A percentile compares a stretch with the other conserved stretches of the same genome.
Evolutionary conservation across 1,139 yeast species (phyloP).

Genomic region (Pichia sp.): DNA sequence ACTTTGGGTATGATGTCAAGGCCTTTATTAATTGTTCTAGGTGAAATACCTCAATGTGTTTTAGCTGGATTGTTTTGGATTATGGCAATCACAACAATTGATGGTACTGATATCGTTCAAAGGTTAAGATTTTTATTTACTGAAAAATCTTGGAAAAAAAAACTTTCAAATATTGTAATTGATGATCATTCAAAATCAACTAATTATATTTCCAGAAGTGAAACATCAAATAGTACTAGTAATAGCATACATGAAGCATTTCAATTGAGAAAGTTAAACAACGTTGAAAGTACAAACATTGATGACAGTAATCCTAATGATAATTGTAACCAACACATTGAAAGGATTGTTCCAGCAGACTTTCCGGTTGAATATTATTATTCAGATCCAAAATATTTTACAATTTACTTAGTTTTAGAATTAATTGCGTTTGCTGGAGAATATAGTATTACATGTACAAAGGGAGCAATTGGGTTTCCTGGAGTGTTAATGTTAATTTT

Average conservation of each 20-base stretch:
- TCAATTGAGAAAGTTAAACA: background rate
- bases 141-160: conserved; percentile 38
- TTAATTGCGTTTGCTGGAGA: conserved; percentile 70
- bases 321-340: background rate
- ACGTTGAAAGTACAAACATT: background rate
- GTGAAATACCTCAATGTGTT: conserved; percentile 90
- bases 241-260: background rate
- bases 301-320: background rate
- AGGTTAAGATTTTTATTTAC: conserved; percentile 58
- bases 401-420: conserved; percentile 51
- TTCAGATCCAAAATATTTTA: conserved; percentile 42
- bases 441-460: conserved; percentile 77
- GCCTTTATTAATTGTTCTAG: conserved; percentile 74
- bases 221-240: background rate
- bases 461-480: conserved; percentile 94
- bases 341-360: conserved; percentile 10
- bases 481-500: conserved; percentile 69
- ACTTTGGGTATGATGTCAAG: conserved; percentile 85
- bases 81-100: conserved; percentile 82
- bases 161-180: conserved; percentile 7
- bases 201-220: background rate
- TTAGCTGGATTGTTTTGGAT: conserved; percentile 86
- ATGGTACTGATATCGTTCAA: conserved; percentile 57
- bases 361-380: conserved; percentile 27
- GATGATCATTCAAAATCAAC: background rate